Evolutionary conservation across 345 rosid species (phyloP), one percentile per base, ranked within the genome.

Genomic region (Gossypium herbaceum): DNA sequence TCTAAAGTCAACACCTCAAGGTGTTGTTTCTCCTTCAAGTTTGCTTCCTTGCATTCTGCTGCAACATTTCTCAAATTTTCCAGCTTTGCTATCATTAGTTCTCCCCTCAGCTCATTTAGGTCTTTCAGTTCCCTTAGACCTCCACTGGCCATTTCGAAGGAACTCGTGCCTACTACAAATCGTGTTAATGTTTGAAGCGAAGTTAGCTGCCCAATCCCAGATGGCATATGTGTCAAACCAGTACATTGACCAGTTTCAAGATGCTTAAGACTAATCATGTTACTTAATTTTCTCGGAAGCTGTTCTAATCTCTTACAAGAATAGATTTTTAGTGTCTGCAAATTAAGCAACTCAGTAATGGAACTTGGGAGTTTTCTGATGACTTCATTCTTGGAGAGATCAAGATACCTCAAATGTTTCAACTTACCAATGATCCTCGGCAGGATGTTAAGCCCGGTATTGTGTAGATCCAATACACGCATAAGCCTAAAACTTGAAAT

Each of bases 41-140:
- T 51, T 27, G 73, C 60, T 70, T 51, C 60, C 60, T 70, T 52
- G 60, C 60, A 70, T 27, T 70, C 73, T 17, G 27, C 17, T 52
- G 47, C 73, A 70, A 29, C 47, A 51, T 51, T 51, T 29, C 56
- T 52, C 24, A 70, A 5, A 24, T 70, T 70, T 70, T 70, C 73
- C 25, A 70, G 73, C 47, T 70, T 70, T 70, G 60, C 60, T 70
- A 70, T 27, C 60, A 17, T 4, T 29, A 70, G 16, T 29, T 70
- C 60, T 51, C 73, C 73, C 60, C 73, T 70, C 16, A 70, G 47
- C 24, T 52, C 73, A 70, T 70, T 70, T 52, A 70, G 60, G 73
- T 51, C 73, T 70, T 70, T 52, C 44, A 70, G 17, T 10, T 70
- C 73, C 24, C 60, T 51, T 29, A 70, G 11, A 54, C 73, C 73